Conservation (phyloP, 306 rosid species). For the Biancaea sappan region DNA sequence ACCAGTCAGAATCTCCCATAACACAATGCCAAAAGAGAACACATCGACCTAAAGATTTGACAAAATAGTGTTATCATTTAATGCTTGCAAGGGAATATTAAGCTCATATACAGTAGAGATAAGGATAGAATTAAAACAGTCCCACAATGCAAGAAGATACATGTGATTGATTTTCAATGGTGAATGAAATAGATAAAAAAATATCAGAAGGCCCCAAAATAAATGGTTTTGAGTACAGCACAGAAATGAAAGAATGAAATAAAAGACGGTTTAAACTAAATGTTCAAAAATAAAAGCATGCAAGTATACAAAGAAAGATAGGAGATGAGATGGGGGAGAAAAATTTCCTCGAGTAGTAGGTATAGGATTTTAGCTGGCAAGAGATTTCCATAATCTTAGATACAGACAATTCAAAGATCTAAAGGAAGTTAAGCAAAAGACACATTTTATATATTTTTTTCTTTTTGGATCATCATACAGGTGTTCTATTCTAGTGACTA, state of each 20-base stretch:
- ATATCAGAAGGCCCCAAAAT: neutral
- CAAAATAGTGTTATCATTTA: conserved; percentile 24
- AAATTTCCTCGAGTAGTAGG: neutral
- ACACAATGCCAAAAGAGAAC: conserved; percentile 87
- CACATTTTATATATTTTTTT: conserved; percentile 4
- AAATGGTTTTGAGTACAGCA: neutral
- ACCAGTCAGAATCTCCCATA: conserved; percentile 97
- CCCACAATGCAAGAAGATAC: neutral
- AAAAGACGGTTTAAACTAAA: neutral
- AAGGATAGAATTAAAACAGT: conserved; percentile 18
- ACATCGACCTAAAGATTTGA: conserved; percentile 72
- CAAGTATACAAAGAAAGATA: neutral
- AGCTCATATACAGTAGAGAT: conserved; percentile 15
- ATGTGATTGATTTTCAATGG: neutral
- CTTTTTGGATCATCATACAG: neutral
- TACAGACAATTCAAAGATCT: neutral
- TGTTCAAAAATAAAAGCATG: neutral
- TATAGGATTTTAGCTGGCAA: neutral
- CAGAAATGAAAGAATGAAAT: neutral
- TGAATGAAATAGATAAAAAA: conserved; percentile 9
- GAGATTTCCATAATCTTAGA: neutral
- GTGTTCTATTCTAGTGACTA: neutral
- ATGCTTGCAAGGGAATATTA: neutral
- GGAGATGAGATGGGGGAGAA: neutral
- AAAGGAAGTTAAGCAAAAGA: neutral